Base-by-base conservation (phyloP, 2,329 filamentous ascomycete genomes). In the Chalaropsis thielavioides region DNA sequence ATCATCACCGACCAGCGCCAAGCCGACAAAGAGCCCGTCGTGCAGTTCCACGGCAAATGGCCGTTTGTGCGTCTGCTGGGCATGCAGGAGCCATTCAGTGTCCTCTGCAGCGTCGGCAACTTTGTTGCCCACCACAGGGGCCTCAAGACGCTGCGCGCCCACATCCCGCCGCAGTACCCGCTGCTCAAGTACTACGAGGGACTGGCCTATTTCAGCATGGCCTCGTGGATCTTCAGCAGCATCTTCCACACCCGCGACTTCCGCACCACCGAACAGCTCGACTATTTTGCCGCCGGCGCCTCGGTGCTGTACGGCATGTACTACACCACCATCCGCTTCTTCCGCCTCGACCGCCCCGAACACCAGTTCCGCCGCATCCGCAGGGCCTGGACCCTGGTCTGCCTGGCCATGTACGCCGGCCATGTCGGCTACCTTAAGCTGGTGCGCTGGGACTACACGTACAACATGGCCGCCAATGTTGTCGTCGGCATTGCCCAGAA, bases 1-100 rank as follows among this genome's bases (percentile, higher is more conserved):
- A 87, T 96, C 74, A 81, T 95, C 67, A 97, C 94, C 65, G 76
- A 83, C 70, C 77, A 77, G 66, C 90, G 92, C 68, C 76, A 91
- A 69, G 78, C 82, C 31, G 78, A 82, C 68, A 81, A 84, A 67
- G 82, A 84, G 38, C 82, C 85, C 11, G 76, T 96, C 61, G 86
- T 92, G 65, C 94, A 99, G 77, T 99, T 92, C 79, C 91, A 99
- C 78, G 94, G 94, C 40, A 99, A 99, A 82, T 99, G 94, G 94
- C 94, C 94, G 46, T 99, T 99, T 77, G 80, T 86, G 74, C 89
- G 94, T 69, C 82, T 96, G 72, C 76, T 95, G 64, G 94, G 94
- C 74, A 88, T 96, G 79, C 94, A 99, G 77, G 94, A 99, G 77
- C 91, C 92, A 67, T 90, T 92, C 74, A 91, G 87, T 62, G 92